These are phyloP conservation scores for Stephania yunnanensis DNA, from an alignment of 164 flowering plant species.

Conservation along the genomic window DNA sequence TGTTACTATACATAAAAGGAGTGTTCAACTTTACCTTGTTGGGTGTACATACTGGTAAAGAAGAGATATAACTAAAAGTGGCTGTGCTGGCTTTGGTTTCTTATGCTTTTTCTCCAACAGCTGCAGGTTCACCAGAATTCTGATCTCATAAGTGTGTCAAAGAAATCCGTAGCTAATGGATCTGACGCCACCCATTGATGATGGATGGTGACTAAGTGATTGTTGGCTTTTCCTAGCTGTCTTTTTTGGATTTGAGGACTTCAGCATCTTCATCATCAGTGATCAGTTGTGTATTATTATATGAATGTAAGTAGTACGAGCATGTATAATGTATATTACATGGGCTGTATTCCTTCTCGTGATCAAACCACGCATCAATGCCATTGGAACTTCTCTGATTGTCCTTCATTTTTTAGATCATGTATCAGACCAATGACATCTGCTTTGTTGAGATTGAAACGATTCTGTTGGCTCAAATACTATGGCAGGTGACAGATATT, in stretches of 20 bases:
- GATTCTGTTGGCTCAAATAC: background rate
- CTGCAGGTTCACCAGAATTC: background rate
- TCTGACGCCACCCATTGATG: background rate
- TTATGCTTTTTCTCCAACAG: slow-evolving; percentile 2
- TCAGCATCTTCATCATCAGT: background rate
- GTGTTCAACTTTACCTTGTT: slow-evolving; percentile 22
- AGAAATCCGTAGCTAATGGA: background rate
- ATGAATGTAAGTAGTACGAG: background rate
- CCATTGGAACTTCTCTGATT: background rate
- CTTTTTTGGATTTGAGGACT: background rate
- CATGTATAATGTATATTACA: background rate
- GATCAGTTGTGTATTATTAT: too few species aligned
- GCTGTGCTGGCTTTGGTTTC: background rate
- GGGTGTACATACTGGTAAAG: slow-evolving; percentile 9
- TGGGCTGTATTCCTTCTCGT: background rate
- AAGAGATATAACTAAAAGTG: background rate
- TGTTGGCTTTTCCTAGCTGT: background rate
- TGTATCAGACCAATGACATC: background rate
- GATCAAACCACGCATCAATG: background rate
- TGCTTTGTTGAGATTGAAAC: background rate
- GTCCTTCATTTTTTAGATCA: background rate
- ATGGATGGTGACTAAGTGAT: background rate
- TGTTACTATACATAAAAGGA: slow-evolving; percentile 27
- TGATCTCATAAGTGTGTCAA: background rate
- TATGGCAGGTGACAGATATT: background rate